Percentiles rank a stretch among this genome's conserved stretches.
These are phyloP conservation scores for Eutrema yunnanense DNA, from an alignment of 345 rosid species.

Conservation along the genomic window DNA sequence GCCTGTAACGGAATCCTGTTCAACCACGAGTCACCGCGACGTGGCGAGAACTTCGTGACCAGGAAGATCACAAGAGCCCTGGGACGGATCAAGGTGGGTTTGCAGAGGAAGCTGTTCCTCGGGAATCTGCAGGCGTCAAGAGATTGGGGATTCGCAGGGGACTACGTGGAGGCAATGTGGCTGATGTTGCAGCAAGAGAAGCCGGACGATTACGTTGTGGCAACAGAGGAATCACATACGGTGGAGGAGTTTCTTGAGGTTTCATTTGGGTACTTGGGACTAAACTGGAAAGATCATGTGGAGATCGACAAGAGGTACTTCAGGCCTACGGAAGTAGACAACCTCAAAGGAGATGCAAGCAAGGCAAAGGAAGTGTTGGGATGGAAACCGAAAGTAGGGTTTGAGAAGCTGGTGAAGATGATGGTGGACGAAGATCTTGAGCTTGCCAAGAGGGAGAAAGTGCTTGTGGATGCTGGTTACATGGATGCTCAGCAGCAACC, in stretches of 20 bases:
- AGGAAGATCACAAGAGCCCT: slow-evolving; percentile 91
- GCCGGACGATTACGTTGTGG: slow-evolving; percentile 91
- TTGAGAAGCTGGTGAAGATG: slow-evolving; percentile 85
- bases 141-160: slow-evolving; percentile 97
- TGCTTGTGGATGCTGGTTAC: slow-evolving; percentile 90
- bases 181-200: slow-evolving; percentile 94
- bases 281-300: slow-evolving; percentile 53
- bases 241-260: slow-evolving; percentile 87
- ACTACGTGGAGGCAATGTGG: slow-evolving; percentile 99
- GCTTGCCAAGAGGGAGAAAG: slow-evolving; percentile 86
- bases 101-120: slow-evolving; percentile 75
- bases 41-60: slow-evolving; percentile 94
- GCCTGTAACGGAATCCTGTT: slow-evolving; percentile 92
- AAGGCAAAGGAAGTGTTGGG: slow-evolving; percentile 49
- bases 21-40: slow-evolving; percentile 89
- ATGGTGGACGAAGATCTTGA: slow-evolving; percentile 88
- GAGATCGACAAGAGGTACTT: slow-evolving; percentile 56
- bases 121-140: slow-evolving; percentile 86
- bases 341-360: slow-evolving; percentile 46
- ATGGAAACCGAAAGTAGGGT: slow-evolving; percentile 80
- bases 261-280: slow-evolving; percentile 67
- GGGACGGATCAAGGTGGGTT: slow-evolving; percentile 78
- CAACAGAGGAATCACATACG: slow-evolving; percentile 87
- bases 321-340: slow-evolving; percentile 53
- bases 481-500: slow-evolving; percentile 93